Evolutionary conservation across 2,329 filamentous ascomycete species (phyloP), one percentile per base, ranked within the genome.

Genomic region (Aspergillus viridinutans): DNA sequence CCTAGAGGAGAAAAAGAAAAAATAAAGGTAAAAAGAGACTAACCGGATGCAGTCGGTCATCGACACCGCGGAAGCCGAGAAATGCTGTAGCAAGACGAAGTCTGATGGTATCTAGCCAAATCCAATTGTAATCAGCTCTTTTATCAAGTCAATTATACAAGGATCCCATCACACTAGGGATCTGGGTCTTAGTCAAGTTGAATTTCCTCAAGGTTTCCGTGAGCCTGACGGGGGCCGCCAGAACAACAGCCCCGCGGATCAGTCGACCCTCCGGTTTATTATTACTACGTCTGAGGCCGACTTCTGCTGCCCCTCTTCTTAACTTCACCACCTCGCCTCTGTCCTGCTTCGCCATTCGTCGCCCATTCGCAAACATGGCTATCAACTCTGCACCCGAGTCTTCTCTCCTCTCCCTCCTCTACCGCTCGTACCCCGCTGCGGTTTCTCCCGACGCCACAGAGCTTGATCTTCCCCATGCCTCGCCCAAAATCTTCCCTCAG

Each of bases 401-500:
- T 60, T 75, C 76, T 53, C 71, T 79, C 58, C 71, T 79, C 54
- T 72, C 75, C 32, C 72, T 78, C 58, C 72, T 79, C 61, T 76
- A 77, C 69, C 71, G 74, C 54, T 77, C 76, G 57, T 76, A 77
- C 64, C 75, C 76, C 54, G 58, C 65, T 53, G 69, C 70, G 52
- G 66, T 78, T 60, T 72, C 74, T 57, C 64, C 71, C 61, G 64
- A 74, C 67, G 66, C 72, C 50, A 76, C 74, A 48, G 75, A 77
- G 63, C 69, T 72, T 52, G 75, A 78, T 54, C 73, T 78, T 45
- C 70, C 73, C 61, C 69, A 79, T 64, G 72, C 78, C 61, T 80
- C 78, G 59, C 75, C 81, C 73, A 84, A 81, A 71, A 89, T 93
- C 69, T 85, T 91, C 78, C 80, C 84, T 62, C 77, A 83, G 61